Evolutionary conservation across 331 rosid species (phyloP).

Genomic region (Quercus lobata): DNA sequence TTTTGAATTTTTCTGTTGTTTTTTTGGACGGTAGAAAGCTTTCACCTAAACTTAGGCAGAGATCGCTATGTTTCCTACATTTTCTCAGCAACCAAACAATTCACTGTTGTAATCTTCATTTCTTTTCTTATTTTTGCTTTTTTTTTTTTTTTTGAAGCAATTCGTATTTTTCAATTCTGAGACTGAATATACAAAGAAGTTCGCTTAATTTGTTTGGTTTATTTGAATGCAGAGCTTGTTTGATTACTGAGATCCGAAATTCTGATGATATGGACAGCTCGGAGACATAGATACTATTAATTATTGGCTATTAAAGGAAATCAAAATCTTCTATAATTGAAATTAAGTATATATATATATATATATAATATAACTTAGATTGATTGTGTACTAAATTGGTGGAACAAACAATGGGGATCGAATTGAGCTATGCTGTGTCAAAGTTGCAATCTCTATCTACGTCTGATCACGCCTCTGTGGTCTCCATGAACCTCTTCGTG

Average conservation of each 20-base stretch:
- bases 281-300: slow-evolving; percentile 44
- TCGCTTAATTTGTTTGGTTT: not conserved
- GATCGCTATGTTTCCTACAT: not conserved
- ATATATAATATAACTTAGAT: not conserved
- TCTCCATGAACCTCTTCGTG: slow-evolving; percentile 88
- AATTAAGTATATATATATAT: too few species aligned
- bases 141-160: not conserved
- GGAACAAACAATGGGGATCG: slow-evolving; percentile 45
- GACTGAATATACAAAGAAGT: not conserved
- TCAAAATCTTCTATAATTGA: not conserved
- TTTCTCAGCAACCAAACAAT: not conserved
- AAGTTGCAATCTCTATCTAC: slow-evolving; percentile 47
- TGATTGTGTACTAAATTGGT: slow-evolving; percentile 13
- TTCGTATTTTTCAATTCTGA: not conserved
- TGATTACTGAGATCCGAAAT: slow-evolving; percentile 17
- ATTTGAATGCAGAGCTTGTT: slow-evolving; percentile 36
- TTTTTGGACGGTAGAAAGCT: not conserved
- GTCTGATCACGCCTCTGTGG: slow-evolving; percentile 85
- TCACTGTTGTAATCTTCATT: not conserved
- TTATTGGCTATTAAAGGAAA: slow-evolving; percentile 10
- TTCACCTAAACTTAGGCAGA: not conserved
- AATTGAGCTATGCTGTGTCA: slow-evolving; percentile 30
- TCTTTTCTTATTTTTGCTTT: not conserved
- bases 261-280: slow-evolving; percentile 51
- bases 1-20: not conserved